phyloP scores from a whole-genome alignment of 1,284 basidiomycete genomes.

The Ceratorhiza oryzae-sativae region DNA sequence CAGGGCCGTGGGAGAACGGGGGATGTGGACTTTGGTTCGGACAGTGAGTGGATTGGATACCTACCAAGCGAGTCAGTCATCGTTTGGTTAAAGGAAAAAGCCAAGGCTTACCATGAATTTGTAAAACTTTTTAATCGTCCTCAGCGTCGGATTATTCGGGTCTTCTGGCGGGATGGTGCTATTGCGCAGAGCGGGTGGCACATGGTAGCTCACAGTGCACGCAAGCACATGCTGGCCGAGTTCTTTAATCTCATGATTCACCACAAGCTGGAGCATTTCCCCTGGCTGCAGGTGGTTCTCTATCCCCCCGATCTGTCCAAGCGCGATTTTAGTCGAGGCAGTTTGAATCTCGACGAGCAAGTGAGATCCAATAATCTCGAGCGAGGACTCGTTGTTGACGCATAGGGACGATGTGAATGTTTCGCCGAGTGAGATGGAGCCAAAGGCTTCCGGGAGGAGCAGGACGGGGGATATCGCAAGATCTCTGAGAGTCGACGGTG shows the following conservation, averaged over 20 bases:
- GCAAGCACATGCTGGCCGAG: conserved; percentile 81
- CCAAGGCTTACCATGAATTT: conserved; percentile 76
- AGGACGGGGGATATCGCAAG: conserved; percentile 74
- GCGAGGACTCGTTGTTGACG: conserved; percentile 73
- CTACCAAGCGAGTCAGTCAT: conserved; percentile 52
- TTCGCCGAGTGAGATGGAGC: conserved; percentile 80
- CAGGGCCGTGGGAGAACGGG: conserved; percentile 73
- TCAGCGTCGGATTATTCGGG: conserved; percentile 63
- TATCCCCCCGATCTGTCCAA: conserved; percentile 68
- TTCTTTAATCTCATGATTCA: conserved; percentile 83
- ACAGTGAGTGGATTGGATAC: conserved; percentile 87
- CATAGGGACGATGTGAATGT: conserved; percentile 80
- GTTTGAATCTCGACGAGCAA: conserved; percentile 81
- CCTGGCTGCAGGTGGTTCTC: conserved; percentile 55
- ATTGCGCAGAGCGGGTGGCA: conserved; percentile 52
- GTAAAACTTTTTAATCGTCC: conserved; percentile 86
- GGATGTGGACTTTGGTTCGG: conserved; percentile 84
- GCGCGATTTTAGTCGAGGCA: conserved; percentile 63
- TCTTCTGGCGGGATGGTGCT: conserved; percentile 57
- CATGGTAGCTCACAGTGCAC: conserved; percentile 73
- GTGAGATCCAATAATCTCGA: conserved; percentile 48
- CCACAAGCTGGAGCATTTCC: conserved; percentile 67
- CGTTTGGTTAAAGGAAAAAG: conserved; percentile 12
- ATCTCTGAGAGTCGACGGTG: conserved; percentile 75
- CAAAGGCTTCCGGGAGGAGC: conserved; percentile 77